Base-by-base conservation (phyloP, 352 stramenopile species). In the Phytophthora ohioensis region DNA sequence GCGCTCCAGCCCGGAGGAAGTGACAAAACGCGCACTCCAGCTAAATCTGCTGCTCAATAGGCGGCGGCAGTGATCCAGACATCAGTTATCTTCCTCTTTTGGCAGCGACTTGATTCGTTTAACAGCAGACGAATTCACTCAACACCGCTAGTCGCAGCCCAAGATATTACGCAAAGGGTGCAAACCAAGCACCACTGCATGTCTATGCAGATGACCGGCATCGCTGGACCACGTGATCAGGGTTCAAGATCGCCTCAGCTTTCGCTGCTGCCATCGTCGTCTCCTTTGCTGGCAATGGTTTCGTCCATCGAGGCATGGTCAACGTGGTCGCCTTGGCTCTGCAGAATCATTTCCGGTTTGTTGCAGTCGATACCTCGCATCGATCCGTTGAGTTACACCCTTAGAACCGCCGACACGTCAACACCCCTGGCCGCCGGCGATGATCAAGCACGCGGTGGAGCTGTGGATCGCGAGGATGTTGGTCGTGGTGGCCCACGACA, bases 381-480 rank as follows among this genome's bases (percentile, higher is more conserved):
- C 31, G 41, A 57, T 46, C 41, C 6, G 43, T 30, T 55, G 45
- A 17, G 41, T 31, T 43, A 9, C 55, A 21, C 21, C 9, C 15
- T 38, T 57, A 31, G 42, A 45, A 39, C 15, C 11, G 11, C 52
- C 15, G 45, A 12, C 4, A 21, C 15, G 27, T 76, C 48, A 79
- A 64, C 82, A 91, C 2, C 84, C 82, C 39, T 64, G 71, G 9
- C 85, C 85, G 15, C 85, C 85, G 8, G 79, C 84, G 47, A 93
- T 89, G 32, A 78, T 75, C 41, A 91, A 74, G 60, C 85, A 93
- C 27, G 79, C 72, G 15, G 85, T 91, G 43, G 80, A 85, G 64
- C 64, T 84, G 41, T 89, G 75, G 53, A 92, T 91, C 21, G 81
- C 78, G 11, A 92, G 74, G 42, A 90, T 58, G 62, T 90, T 91